Conservation (phyloP, 2,329 filamentous ascomycete genomes). For the Trichoderma harzianum region DNA sequence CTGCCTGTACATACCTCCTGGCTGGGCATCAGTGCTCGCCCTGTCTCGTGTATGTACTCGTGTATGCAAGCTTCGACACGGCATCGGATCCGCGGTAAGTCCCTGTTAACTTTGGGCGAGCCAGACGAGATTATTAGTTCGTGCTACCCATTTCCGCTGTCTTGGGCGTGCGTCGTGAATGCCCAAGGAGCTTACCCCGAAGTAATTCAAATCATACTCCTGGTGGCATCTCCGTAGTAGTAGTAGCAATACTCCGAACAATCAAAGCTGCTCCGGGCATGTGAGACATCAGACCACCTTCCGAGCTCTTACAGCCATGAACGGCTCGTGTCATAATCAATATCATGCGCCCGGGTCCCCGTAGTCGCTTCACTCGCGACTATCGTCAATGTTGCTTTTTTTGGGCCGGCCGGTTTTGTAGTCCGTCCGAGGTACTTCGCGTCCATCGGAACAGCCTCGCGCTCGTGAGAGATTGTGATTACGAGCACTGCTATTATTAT, state of each 20-base stretch:
- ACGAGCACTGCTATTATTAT: background rate
- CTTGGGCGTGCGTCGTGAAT: background rate
- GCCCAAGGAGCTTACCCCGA: background rate
- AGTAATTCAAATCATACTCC: background rate
- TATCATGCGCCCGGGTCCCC: background rate
- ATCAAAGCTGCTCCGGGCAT: background rate
- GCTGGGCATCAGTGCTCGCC: background rate
- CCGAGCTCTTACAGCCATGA: background rate
- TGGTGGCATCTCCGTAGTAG: background rate
- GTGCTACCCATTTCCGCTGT: background rate
- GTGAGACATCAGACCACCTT: conserved; percentile 12
- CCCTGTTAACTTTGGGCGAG: background rate
- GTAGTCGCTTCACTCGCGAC: background rate
- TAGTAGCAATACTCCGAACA: background rate
- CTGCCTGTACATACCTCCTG: background rate
- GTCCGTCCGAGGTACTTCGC: background rate
- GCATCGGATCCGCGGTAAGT: background rate
- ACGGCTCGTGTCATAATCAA: background rate
- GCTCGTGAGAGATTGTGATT: background rate
- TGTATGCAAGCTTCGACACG: background rate
- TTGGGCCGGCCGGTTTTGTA: background rate
- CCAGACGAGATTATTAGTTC: background rate
- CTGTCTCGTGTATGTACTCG: background rate
- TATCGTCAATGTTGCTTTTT: background rate
- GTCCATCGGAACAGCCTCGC: background rate